phyloP scores from a whole-genome alignment of 2,329 filamentous ascomycete species.

The Fusarium mundagurra region DNA sequence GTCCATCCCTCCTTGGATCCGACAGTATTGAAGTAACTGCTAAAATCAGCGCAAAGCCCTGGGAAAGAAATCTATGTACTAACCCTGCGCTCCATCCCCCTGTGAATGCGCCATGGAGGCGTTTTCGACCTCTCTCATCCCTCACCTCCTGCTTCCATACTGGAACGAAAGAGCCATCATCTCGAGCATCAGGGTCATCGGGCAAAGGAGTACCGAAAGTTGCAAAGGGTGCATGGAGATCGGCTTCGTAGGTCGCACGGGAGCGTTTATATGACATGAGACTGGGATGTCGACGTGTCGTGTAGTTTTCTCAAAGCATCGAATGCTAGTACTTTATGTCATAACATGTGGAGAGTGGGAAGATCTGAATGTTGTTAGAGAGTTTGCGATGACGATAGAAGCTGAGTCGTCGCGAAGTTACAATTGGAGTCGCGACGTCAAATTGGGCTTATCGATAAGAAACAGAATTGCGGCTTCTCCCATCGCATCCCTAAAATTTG shows the following conservation, averaged over 20 bases:
- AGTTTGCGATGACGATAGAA: conserved; percentile 12
- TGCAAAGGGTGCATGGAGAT: conserved; percentile 78
- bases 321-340: neutral
- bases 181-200: conserved; percentile 78
- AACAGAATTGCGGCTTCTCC: conserved; percentile 16
- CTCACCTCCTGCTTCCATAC: conserved; percentile 99
- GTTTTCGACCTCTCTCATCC: conserved; percentile 89
- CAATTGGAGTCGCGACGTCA: conserved; percentile 25
- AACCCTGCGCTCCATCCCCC: conserved; percentile 97
- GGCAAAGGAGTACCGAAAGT: conserved; percentile 88
- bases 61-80: conserved; percentile 45
- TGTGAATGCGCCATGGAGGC: conserved; percentile 95
- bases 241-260: conserved; percentile 80
- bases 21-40: conserved; percentile 95
- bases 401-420: conserved; percentile 12
- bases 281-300: conserved; percentile 7
- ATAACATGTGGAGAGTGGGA: neutral
- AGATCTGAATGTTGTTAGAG: neutral
- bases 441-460: conserved; percentile 35
- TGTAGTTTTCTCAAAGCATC: conserved; percentile 21
- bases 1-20: conserved; percentile 99
- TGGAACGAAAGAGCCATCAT: conserved; percentile 92
- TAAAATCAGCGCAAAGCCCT: conserved; percentile 16
- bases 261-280: conserved; percentile 83
- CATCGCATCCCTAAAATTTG: neutral